A percentile compares a stretch with the other conserved stretches of the same genome.
These are phyloP conservation scores for Neohortaea acidophila DNA, from an alignment of 495 filamentous ascomycete species.

Conservation along the genomic window DNA sequence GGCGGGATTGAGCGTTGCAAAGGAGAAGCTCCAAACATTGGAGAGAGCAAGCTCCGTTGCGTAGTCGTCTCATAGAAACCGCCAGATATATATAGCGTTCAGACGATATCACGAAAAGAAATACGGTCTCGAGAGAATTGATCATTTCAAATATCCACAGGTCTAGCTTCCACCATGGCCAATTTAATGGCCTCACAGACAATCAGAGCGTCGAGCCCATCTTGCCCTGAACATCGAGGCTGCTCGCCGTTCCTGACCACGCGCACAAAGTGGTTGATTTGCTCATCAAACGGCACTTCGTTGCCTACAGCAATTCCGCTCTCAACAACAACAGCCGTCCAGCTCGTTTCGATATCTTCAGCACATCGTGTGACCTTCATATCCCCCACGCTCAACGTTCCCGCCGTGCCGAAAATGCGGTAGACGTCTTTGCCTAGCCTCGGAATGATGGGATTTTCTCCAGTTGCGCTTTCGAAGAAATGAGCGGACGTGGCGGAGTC, in stretches of 20 bases:
- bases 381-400: slow-evolving; percentile 41
- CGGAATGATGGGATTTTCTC: slow-evolving; percentile 43
- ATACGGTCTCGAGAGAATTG: neutral
- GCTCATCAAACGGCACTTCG: slow-evolving; percentile 36
- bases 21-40: slow-evolving; percentile 21
- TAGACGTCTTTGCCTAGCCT: slow-evolving; percentile 34
- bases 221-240: slow-evolving; percentile 21
- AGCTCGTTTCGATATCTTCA: slow-evolving; percentile 19
- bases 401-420: slow-evolving; percentile 40
- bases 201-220: slow-evolving; percentile 19
- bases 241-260: slow-evolving; percentile 32
- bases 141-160: slow-evolving; percentile 5
- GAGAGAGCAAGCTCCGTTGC: too few relatives aligned
- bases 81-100: too few relatives aligned
- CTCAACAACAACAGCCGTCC: slow-evolving; percentile 30
- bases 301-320: slow-evolving; percentile 17
- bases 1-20: slow-evolving; percentile 17
- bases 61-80: too few relatives aligned
- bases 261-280: slow-evolving; percentile 41
- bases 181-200: slow-evolving; percentile 24
- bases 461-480: slow-evolving; percentile 41
- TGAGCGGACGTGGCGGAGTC: slow-evolving; percentile 39
- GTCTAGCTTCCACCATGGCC: slow-evolving; percentile 8
- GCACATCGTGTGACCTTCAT: slow-evolving; percentile 39
- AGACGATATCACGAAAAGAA: too few relatives aligned